phyloP scores from a whole-genome alignment of 2,329 filamentous ascomycete species.

The Trichoderma atrobrunneum region DNA sequence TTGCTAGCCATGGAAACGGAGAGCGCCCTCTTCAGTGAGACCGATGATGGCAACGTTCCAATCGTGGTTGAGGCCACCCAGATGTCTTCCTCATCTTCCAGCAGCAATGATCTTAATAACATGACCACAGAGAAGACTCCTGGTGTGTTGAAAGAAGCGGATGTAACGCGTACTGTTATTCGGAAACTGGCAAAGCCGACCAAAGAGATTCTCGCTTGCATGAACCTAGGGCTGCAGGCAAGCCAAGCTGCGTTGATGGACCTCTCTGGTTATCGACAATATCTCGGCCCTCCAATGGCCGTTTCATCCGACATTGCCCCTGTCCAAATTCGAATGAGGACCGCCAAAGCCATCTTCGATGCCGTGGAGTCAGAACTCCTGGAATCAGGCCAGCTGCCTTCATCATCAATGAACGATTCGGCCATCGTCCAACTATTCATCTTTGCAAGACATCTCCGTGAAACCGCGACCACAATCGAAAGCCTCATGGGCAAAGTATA shows the following conservation, averaged over 20 bases:
- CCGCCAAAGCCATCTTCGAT: conserved; percentile 46
- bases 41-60: conserved; percentile 18
- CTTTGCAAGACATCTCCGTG: conserved; percentile 53
- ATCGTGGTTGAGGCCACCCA: conserved; percentile 20
- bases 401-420: conserved; percentile 45
- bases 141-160: conserved; percentile 16
- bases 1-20: conserved; percentile 52
- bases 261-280: conserved; percentile 48
- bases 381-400: conserved; percentile 42
- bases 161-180: conserved; percentile 27
- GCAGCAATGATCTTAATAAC: background rate
- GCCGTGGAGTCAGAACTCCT: conserved; percentile 46
- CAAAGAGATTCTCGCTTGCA: conserved; percentile 44
- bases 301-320: conserved; percentile 43
- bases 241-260: conserved; percentile 55
- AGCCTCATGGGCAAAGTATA: conserved; percentile 46
- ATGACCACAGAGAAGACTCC: conserved; percentile 9
- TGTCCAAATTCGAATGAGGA: conserved; percentile 40
- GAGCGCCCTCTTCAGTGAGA: conserved; percentile 41
- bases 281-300: conserved; percentile 43
- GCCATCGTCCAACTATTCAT: conserved; percentile 54
- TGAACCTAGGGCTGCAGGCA: conserved; percentile 42
- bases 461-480: conserved; percentile 48
- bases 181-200: conserved; percentile 45
- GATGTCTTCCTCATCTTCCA: background rate